phyloP scores from a whole-genome alignment of 306 rosid species.

The Pyrus bretschneideri region DNA sequence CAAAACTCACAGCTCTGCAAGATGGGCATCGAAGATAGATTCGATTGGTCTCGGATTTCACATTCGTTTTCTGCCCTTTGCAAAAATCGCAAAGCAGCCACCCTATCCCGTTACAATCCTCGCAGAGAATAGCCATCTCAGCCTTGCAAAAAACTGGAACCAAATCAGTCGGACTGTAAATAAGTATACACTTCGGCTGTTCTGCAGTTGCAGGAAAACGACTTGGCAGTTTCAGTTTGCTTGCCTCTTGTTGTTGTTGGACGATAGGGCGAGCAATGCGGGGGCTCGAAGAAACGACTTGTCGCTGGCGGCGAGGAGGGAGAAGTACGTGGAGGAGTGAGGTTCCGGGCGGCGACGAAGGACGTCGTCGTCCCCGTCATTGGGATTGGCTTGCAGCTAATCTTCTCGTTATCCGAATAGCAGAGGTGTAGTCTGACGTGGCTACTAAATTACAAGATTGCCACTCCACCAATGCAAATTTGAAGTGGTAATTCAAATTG shows the following conservation, averaged over 20 bases:
- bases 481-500: neutral
- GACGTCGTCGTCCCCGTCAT: conserved; percentile 34
- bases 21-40: conserved; percentile 81
- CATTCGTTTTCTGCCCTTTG: conserved; percentile 72
- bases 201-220: neutral
- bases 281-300: conserved; percentile 24
- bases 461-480: neutral
- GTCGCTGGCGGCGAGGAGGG: conserved; percentile 1
- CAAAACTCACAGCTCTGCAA: conserved; percentile 71
- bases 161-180: conserved; percentile 2
- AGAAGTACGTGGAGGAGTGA: neutral
- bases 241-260: conserved; percentile 32
- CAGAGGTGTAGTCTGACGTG: neutral
- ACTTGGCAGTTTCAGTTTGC: neutral
- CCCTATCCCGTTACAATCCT: conserved; percentile 73
- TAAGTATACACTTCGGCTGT: neutral
- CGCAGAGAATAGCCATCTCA: conserved; percentile 53
- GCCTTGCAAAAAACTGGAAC: conserved; percentile 33
- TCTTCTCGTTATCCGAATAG: conserved; percentile 12
- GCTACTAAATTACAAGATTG: conserved; percentile 9
- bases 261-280: conserved; percentile 33
- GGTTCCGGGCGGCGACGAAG: conserved; percentile 5
- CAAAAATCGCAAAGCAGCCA: conserved; percentile 86
- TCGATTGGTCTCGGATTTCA: conserved; percentile 63
- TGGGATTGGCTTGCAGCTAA: neutral